Base-by-base conservation (phyloP, 148 eudicot genomes). In the Diospyros kaki region DNA sequence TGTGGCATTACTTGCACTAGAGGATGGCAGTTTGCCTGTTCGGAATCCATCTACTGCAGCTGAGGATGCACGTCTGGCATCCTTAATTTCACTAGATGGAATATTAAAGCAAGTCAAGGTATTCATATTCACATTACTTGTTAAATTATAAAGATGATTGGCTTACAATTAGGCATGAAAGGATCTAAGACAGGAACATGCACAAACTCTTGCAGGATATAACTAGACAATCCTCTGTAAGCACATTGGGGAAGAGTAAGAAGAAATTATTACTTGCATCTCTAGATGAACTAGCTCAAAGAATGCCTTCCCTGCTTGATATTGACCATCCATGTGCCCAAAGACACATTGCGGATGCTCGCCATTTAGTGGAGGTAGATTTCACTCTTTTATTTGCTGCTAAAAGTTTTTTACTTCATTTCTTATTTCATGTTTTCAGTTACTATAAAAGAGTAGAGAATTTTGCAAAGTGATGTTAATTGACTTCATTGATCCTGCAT, bases 11-110 rank as follows among this genome's bases (percentile, higher is more conserved):
- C 75, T 90, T 78, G 83, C 86, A 50, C 75, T 92, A 81, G 94
- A 88, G 78, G 88, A 75, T 82, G 90, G 89, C 63, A 86, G 93
- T 79, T 82, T 88, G 79, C 97, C 96, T 12, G 80, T 95, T 79
- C 89, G 87, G 60, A 95, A 95, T 84, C 99, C 96, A 79, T 92
- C 97, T 64, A 90, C 96, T 77, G 97, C 99, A n/a, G 91, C 91
- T 78, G 99, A 95, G 86, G 99, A 95, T 83, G 94, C 99, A 73
- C 90, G 99, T 67, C 88, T 95, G 71, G 97, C 99, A 55, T 95
- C 99, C 51, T 89, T 95, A 72, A 92, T 95, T 71, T 86, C 99
- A 68, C 94, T 92, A 73, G 99, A 95, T 86, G 89, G 90, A 79
- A 86, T 92, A 75, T 56, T 91, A 87, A 92, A 93, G 88, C 97